A percentile compares a stretch with the other conserved stretches of the same genome.
Conservation (phyloP, 2,329 filamentous ascomycete genomes). For the Hypomyces rosellus region DNA sequence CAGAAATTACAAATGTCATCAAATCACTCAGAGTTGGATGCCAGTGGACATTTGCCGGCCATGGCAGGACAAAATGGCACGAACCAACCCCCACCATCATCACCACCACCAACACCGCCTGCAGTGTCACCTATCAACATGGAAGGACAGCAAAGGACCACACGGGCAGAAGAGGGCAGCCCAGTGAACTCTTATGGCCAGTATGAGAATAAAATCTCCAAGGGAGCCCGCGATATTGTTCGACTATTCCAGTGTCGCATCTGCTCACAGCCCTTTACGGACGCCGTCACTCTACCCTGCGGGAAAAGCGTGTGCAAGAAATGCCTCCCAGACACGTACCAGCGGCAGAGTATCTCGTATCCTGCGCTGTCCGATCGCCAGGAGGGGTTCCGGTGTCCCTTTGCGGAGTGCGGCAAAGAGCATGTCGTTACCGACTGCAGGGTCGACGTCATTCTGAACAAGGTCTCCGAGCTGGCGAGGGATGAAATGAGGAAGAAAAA, state of each 20-base stretch:
- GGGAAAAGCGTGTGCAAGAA: conserved; percentile 68
- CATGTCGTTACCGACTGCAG: conserved; percentile 74
- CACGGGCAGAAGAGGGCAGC: too few relatives aligned
- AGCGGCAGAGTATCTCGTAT: conserved; percentile 68
- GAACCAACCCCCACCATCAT: too few relatives aligned
- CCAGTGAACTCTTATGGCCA: not conserved
- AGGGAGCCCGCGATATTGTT: conserved; percentile 35
- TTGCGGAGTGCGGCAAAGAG: conserved; percentile 57
- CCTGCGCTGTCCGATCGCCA: conserved; percentile 61
- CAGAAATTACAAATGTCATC: too few relatives aligned
- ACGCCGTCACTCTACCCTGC: conserved; percentile 73
- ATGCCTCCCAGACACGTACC: conserved; percentile 64
- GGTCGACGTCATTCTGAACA: conserved; percentile 69
- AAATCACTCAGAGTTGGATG: too few relatives aligned
- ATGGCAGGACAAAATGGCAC: too few relatives aligned
- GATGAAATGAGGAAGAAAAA: conserved; percentile 42
- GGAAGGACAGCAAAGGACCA: too few relatives aligned
- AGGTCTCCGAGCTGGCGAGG: conserved; percentile 57
- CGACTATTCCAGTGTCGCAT: conserved; percentile 70
- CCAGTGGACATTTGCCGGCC: too few relatives aligned
- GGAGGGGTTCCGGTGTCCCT: conserved; percentile 69
- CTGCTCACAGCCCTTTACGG: conserved; percentile 62
- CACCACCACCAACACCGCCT: too few relatives aligned
- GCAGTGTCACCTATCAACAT: too few relatives aligned
- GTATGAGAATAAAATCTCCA: not conserved